A percentile compares a stretch with the other conserved stretches of the same genome.
Conservation (phyloP, 768 basidiomycete species). For the Lactarius tabidus region DNA sequence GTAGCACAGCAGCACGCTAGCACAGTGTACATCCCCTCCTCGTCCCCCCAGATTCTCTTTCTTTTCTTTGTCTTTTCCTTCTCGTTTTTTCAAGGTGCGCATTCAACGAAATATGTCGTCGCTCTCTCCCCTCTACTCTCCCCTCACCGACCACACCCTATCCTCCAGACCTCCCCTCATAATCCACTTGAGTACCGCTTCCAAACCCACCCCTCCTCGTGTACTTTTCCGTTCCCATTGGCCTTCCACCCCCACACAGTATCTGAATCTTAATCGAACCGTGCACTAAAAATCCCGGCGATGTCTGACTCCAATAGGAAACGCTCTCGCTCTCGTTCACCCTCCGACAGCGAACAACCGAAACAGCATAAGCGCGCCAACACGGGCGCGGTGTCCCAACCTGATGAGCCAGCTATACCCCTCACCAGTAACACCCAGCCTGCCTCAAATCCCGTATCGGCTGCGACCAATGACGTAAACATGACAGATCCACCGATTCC, state of each 20-base stretch:
- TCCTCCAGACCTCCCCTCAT: conserved; percentile 26
- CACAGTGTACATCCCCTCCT: background rate
- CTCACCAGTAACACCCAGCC: conserved; percentile 42
- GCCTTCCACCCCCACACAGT: conserved; percentile 32
- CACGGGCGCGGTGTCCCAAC: conserved; percentile 62
- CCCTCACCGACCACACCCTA: conserved; percentile 29
- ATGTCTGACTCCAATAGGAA: conserved; percentile 84
- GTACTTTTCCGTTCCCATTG: conserved; percentile 32
- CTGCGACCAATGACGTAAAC: conserved; percentile 53
- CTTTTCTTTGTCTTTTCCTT: background rate
- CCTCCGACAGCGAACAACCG: conserved; percentile 73
- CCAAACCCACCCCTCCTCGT: conserved; percentile 27
- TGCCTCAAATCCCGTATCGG: conserved; percentile 34
- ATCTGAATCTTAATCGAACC: conserved; percentile 38
- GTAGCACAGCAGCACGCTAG: background rate
- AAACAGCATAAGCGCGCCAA: conserved; percentile 83
- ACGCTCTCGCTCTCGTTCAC: conserved; percentile 82
- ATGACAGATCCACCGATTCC: conserved; percentile 50
- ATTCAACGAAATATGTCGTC: conserved; percentile 19
- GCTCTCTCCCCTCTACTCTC: conserved; percentile 31
- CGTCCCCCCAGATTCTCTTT: conserved; percentile 12
- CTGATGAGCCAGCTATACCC: conserved; percentile 35
- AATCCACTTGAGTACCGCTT: conserved; percentile 23
- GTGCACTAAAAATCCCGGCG: conserved; percentile 39
- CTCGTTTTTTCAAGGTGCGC: conserved; percentile 22